These are phyloP conservation scores for Knufia petricola DNA, from an alignment of 2,329 filamentous ascomycete species.

Conservation along the genomic window DNA sequence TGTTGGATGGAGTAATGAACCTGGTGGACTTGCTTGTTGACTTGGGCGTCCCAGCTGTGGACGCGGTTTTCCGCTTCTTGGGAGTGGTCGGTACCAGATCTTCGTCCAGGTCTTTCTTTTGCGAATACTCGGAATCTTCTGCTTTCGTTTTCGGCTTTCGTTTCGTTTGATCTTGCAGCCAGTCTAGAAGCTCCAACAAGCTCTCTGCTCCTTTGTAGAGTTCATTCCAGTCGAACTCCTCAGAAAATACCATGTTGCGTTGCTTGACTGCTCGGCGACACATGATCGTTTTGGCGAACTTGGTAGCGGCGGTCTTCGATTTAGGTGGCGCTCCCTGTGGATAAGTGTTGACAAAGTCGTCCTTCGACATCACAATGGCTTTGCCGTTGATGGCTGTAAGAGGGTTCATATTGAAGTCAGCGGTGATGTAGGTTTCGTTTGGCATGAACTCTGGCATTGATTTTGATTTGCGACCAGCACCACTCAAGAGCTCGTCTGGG, in stretches of 20 bases:
- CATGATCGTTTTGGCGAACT: conserved; percentile 77
- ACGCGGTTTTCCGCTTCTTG: conserved; percentile 43
- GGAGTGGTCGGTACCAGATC: conserved; percentile 40
- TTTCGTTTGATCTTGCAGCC: conserved; percentile 64
- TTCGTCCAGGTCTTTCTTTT: conserved; percentile 28
- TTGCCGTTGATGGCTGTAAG: conserved; percentile 84
- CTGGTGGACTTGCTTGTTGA: conserved; percentile 34
- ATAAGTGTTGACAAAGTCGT: conserved; percentile 57
- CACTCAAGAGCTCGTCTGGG: conserved; percentile 63
- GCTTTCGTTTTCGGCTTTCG: conserved; percentile 26
- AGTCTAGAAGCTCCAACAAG: conserved; percentile 54
- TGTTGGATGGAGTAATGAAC: conserved; percentile 55
- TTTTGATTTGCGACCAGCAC: conserved; percentile 47
- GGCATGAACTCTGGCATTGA: conserved; percentile 57
- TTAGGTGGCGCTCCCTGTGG: conserved; percentile 67
- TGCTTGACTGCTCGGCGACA: conserved; percentile 86
- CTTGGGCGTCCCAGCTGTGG: conserved; percentile 34
- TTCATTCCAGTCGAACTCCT: conserved; percentile 88
- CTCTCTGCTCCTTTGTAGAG: conserved; percentile 59
- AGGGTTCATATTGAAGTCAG: conserved; percentile 78
- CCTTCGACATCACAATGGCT: conserved; percentile 66
- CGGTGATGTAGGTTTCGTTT: conserved; percentile 88
- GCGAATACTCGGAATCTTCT: conserved; percentile 18
- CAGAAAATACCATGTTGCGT: conserved; percentile 78
- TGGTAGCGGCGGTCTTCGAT: conserved; percentile 47